Base-by-base conservation (phyloP, 225 moss, liverwort and hornwort genomes). In the Lunularia cruciata region DNA sequence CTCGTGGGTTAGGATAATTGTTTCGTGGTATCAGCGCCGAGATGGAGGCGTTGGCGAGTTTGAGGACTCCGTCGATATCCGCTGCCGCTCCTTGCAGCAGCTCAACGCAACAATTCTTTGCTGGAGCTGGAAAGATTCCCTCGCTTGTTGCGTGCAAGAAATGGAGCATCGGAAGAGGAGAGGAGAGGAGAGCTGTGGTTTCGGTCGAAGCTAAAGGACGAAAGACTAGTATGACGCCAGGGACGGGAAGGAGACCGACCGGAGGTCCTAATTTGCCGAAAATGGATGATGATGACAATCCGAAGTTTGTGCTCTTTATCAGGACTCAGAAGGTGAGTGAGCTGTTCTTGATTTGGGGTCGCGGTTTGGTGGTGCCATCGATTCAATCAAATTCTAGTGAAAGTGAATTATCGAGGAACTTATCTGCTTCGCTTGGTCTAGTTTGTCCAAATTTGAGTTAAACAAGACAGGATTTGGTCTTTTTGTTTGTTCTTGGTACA, bases 241-340 rank as follows among this genome's bases (percentile, higher is more conserved):
- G 89, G 22, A 84, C 78, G 37, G 90, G 93, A 4, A 82, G 87
- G 53, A 78, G 85, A 55, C 87, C 93, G 18, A n/a, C n/a, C n/a
- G 64, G 77, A 45, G 76, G 61, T 25, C 96, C 96, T 22, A 57
- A 60, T 4, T 30, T 98, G 74, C 96, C 96, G 53, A 86, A 84
- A 49, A 76, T 96, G 80, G 90, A 92, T 23, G 89, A 72, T 0
- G 96, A 98, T 55, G 96, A 83, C 43, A 93, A 78, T 65, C 96
- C 96, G 6, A 98, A 91, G 58, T 98, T 98, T 32, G 93, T 98
- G 14, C 65, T 91, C 66, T 98, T 98, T 73, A 90, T 98, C 40
- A 76, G 86, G 52, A 98, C 92, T 27, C 57, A 82, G 39, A 93
- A 93, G 73, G 96, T 95, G 83, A 61, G 87, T 53, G 11, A n/a